Percentiles rank a stretch among this genome's conserved stretches.
These are phyloP conservation scores for Clarkia xantiana DNA, from an alignment of 345 rosid species.

Conservation along the genomic window DNA sequence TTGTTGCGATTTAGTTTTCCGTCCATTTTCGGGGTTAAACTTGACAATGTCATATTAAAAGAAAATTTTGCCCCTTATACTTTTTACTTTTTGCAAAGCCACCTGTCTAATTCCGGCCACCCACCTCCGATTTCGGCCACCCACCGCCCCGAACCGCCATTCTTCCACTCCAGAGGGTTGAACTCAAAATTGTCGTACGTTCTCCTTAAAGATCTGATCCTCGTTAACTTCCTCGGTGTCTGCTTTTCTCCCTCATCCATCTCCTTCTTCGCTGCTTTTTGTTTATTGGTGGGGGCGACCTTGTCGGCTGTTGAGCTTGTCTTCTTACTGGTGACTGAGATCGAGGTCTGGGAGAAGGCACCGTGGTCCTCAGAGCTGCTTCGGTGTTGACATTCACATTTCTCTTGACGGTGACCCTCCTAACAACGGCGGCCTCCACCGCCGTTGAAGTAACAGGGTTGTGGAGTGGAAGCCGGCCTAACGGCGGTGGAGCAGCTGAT, in stretches of 20 bases:
- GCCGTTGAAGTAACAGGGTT: constrained; percentile 36
- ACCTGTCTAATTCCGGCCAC: too few species aligned
- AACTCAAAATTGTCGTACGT: constrained; percentile 44
- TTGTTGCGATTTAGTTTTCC: too few species aligned
- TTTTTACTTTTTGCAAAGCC: too few species aligned
- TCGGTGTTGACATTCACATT: constrained; percentile 24
- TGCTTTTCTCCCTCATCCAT: constrained; percentile 15
- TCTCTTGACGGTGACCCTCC: constrained; percentile 57
- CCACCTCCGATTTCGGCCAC: too few species aligned
- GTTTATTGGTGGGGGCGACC: constrained; percentile 12
- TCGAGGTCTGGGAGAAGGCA: constrained; percentile 43
- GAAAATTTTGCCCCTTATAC: too few species aligned
- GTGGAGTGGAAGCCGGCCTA: too few species aligned
- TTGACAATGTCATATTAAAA: too few species aligned
- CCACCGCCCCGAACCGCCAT: too few species aligned
- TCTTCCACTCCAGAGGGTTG: constrained; percentile 22
- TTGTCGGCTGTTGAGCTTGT: constrained; percentile 18
- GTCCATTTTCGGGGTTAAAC: too few species aligned
- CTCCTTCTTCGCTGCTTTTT: constrained; percentile 15
- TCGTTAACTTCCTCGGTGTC: constrained; percentile 38
- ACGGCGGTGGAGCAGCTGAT: too few species aligned
- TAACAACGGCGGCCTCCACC: constrained; percentile 21
- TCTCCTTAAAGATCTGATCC: constrained; percentile 61
- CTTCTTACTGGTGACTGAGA: constrained; percentile 35
- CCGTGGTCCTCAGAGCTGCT: constrained; percentile 20